Conservation (phyloP, 148 eudicot species). For the Limonium bicolor region DNA sequence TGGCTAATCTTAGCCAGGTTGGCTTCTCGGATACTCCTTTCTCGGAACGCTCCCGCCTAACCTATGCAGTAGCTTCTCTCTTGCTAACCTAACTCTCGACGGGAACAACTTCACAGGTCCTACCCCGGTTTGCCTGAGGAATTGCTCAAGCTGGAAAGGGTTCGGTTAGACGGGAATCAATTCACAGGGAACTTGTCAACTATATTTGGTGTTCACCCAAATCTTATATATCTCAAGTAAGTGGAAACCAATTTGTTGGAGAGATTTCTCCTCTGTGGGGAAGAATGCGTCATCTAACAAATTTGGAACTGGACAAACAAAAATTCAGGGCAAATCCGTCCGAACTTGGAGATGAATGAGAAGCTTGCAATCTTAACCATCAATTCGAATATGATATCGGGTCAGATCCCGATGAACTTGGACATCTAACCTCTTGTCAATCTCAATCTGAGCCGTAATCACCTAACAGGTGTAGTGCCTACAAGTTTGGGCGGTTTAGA, state of each 20-base stretch:
- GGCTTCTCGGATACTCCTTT: constrained; percentile 64
- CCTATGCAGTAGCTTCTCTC: constrained; percentile 46
- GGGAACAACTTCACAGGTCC: constrained; percentile 46
- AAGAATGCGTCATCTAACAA: constrained; percentile 29
- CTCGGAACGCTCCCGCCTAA: constrained; percentile 50
- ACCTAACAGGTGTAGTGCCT: too few relatives aligned
- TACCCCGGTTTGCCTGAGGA: constrained; percentile 58
- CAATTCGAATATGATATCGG: constrained; percentile 15
- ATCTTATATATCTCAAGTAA: constrained; percentile 31
- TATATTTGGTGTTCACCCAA: constrained; percentile 52
- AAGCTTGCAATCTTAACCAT: constrained; percentile 10
- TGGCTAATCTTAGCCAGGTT: constrained; percentile 25
- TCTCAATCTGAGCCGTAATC: too few relatives aligned
- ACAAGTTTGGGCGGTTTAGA: too few relatives aligned
- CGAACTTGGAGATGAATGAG: constrained; percentile 16
- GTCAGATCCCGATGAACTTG: constrained; percentile 24
- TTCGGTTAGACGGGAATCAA: constrained; percentile 61
- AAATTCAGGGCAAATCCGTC: constrained; percentile 29
- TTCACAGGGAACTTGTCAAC: constrained; percentile 55
- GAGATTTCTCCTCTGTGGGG: constrained; percentile 56
- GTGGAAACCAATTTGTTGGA: constrained; percentile 52
- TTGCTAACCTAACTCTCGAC: constrained; percentile 33
- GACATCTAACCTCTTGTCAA: too few relatives aligned
- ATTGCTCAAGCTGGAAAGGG: constrained; percentile 43
- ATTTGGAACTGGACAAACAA: constrained; percentile 27